Base-by-base conservation (phyloP, 2,329 filamentous ascomycete species). In the Calycina marina region DNA sequence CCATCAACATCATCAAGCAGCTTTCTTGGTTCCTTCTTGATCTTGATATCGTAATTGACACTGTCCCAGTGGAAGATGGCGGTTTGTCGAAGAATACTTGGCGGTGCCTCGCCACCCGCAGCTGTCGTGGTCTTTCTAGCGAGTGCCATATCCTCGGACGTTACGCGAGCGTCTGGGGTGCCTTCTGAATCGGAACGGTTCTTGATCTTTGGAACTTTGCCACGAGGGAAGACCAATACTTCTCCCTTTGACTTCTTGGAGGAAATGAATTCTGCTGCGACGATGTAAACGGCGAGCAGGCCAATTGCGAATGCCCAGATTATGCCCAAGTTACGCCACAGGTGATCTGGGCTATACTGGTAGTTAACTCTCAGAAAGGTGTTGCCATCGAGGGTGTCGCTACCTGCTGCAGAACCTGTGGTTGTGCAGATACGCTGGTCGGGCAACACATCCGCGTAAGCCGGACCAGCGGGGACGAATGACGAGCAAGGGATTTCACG, bases 1-100 rank as follows among this genome's bases (percentile, higher is more conserved):
- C 86, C 86, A 49, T 92, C 80, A 9, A 93, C 81, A 40, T 90
- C 64, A 46, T 93, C 77, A 37, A 94, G 61, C 47, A 94, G 80
- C 26, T 77, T 72, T 11, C 84, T 70, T 2, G 65, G 59, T 46
- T 88, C 72, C 10, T 64, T 63, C 61, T 92, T 92, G 58, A 93
- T 85, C 54, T 81, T 77, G 53, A 75, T 62, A 38, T 75, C 62
- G 38, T 68, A 69, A 15, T 63, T 61, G 35, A 68, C 55, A 24
- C 57, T 18, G 57, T 65, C 51, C 38, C 58, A 56, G 35, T 66
- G 67, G 0, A 67, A 70, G 31, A 74, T 65, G 4, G 71, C 56
- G 0, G 62, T 62, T 29, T 77, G 48, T 18, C 46, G 47, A 30
- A 48, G 46, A 15, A 50, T 48, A 28, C 37, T 41, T 14, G 38